Percentiles rank a stretch among this genome's conserved stretches.
These are phyloP conservation scores for Basidiobolus meristosporus DNA, from an alignment of 371 early-diverging fungal genomes.

Conservation along the genomic window DNA sequence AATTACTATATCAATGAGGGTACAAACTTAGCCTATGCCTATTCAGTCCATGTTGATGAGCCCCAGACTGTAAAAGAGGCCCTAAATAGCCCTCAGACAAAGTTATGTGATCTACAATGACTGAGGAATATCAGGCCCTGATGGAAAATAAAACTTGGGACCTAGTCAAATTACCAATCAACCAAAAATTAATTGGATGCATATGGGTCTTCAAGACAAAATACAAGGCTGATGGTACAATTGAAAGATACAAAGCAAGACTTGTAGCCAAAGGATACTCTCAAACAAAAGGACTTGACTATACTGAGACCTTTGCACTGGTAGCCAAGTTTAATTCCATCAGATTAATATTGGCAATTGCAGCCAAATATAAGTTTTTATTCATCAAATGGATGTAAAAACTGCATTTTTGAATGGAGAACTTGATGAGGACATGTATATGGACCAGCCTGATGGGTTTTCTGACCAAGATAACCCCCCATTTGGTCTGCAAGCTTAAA, in stretches of 20 bases:
- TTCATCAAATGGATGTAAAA: conserved; percentile 1
- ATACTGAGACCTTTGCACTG: conserved; percentile 7
- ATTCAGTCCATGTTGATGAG: no score
- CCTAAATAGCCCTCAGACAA: no score
- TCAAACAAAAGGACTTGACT: background rate
- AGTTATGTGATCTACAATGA: no score
- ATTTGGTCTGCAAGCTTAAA: no score
- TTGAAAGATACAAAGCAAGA: conserved; percentile 9
- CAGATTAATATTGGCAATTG: background rate
- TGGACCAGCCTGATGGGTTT: conserved; percentile 4
- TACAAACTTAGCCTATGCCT: no score
- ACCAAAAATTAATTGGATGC: conserved; percentile 4
- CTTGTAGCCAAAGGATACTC: conserved; percentile 6
- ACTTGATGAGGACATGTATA: conserved; percentile 3
- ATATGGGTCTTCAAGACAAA: conserved; percentile 14
- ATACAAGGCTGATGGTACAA: conserved; percentile 6
- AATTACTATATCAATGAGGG: no score
- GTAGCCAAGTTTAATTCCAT: conserved; percentile 3
- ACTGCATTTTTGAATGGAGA: conserved; percentile 4
- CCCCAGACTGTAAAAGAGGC: no score
- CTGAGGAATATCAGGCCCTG: no score
- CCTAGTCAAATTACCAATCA: no score
- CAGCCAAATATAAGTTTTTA: background rate
- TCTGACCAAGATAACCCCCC: background rate
- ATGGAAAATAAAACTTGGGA: no score